Percentiles rank a stretch among this genome's conserved stretches.
Evolutionary conservation across 2,329 filamentous ascomycete genomes (phyloP).

Genomic region (Xylaria sp.): DNA sequence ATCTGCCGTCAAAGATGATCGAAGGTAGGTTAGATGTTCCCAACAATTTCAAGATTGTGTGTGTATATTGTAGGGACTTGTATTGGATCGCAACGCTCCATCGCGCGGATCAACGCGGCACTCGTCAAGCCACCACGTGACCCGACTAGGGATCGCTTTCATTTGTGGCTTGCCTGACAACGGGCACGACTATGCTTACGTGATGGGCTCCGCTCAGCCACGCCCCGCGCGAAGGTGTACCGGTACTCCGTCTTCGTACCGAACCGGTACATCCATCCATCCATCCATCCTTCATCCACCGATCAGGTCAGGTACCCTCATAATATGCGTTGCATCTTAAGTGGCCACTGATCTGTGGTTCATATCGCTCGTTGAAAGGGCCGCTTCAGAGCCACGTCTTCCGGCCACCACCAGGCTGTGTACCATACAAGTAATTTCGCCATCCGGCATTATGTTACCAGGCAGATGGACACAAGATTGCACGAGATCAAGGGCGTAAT

Average conservation of each 20-base stretch:
- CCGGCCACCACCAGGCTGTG: neutral
- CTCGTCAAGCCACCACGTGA: neutral
- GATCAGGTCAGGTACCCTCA: neutral
- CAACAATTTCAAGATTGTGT: neutral
- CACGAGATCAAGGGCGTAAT: neutral
- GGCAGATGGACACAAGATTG: neutral
- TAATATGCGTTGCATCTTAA: neutral
- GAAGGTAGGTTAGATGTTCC: neutral
- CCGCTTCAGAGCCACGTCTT: constrained; percentile 6
- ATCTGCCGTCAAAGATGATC: neutral
- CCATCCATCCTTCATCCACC: no score
- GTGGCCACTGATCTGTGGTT: neutral
- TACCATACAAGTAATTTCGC: neutral
- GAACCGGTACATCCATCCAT: no score
- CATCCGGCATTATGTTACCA: neutral
- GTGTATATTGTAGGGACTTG: neutral
- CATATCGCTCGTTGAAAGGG: neutral
- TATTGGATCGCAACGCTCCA: neutral
- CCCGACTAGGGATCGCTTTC: neutral
- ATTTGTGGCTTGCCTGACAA: neutral
- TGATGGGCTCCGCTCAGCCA: neutral
- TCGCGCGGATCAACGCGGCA: neutral
- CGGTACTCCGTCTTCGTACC: no score
- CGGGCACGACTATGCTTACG: constrained; percentile 2
- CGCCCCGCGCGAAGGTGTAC: neutral